These are phyloP conservation scores for Leishmania mexicana DNA, from an alignment of 208 protist species.

Conservation along the genomic window DNA sequence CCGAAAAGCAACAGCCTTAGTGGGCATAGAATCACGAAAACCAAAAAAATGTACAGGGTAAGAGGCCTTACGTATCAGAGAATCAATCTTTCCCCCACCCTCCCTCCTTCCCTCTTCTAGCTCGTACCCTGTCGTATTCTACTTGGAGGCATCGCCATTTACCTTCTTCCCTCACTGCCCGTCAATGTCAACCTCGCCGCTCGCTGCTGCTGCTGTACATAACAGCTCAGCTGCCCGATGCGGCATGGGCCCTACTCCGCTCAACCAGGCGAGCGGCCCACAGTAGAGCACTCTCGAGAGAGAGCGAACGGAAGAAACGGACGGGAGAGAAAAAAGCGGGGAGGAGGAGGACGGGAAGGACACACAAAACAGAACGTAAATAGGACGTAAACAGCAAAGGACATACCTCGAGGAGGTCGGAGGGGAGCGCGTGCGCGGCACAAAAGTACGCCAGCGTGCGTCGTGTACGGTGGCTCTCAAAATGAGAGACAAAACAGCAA, in stretches of 20 bases:
- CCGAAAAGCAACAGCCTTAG: not conserved
- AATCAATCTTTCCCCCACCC: not conserved
- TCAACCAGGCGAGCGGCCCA: not conserved
- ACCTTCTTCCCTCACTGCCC: not conserved
- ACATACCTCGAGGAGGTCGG: not conserved
- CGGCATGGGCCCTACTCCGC: not conserved
- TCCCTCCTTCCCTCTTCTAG: not conserved
- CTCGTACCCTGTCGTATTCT: not conserved
- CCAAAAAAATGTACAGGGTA: slow-evolving; percentile 31
- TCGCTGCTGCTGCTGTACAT: not conserved
- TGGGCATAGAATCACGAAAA: not conserved
- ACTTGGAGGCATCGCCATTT: not conserved
- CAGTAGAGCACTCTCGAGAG: not conserved
- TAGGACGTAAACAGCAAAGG: not conserved
- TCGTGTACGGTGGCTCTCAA: not conserved
- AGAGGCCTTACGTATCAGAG: slow-evolving; percentile 6
- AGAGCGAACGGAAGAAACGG: slow-evolving; percentile 13
- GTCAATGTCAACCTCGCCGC: not conserved
- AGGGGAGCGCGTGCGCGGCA: not conserved
- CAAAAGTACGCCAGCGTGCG: not conserved
- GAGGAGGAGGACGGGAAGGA: not conserved
- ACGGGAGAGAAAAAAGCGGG: not conserved
- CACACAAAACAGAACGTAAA: not conserved
- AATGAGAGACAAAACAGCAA: slow-evolving; percentile 10
- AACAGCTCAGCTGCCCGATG: not conserved